Evolutionary conservation across 148 eudicot species (phyloP), one percentile per base, ranked within the genome.

Genomic region (Limonium bicolor): DNA sequence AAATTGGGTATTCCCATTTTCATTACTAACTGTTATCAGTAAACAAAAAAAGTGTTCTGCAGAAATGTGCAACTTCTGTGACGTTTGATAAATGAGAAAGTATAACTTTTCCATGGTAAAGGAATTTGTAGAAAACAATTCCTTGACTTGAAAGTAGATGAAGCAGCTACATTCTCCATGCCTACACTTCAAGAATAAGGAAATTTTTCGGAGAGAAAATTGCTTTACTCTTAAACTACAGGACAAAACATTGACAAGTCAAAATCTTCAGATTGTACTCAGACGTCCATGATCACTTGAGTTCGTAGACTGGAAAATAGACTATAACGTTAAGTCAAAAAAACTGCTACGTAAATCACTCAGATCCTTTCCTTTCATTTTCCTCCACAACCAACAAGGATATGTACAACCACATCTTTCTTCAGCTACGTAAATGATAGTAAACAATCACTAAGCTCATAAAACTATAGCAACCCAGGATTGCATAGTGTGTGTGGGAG

Each of bases 131-230:
- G 63, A 52, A 50, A 59, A 48, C 43, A 63, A 48, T 76, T 72
- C 66, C 94, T 82, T 82, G 76, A 68, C 94, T 82, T 82, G 74
- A 59, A 86, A 82, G 96, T 67, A 73, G 41, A 73, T 66, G 73
- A 73, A 82, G 69, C 56, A 57, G 69, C 54, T 32, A 61, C 53
- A 65, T 64, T 60, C 63, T 54, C 41, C 67, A 78, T 68, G 93
- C 78, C 81, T 37, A 76, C 56, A 63, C 85, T 82, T 78, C 56
- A 82, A 78, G 96, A 67, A 74, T 58, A 80, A 74, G 92, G 56
- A 60, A 69, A 59, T 55, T 27, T 45, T 23, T 45, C 58, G 60
- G 42, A 43, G 40, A 73, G 56, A 58, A 54, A 65, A 59, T 82
- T 73, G 94, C 96, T 86, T 86, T 82, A 86, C 96, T 86, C 96